Evolutionary conservation across 2,329 filamentous ascomycete species (phyloP).

Genomic region (Alternaria novae-zelandiae): DNA sequence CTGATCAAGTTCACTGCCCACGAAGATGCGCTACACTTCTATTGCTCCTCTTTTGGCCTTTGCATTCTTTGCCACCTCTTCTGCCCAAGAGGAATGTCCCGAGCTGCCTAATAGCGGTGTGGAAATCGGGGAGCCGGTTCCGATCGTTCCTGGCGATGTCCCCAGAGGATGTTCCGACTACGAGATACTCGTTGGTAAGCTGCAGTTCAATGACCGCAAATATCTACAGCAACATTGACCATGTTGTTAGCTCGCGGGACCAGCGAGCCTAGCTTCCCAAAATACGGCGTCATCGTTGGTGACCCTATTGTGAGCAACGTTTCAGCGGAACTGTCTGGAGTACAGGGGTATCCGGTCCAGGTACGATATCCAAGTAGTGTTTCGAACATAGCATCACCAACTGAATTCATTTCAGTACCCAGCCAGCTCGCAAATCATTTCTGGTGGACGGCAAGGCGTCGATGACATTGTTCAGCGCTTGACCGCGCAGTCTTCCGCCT

Average conservation of each 20-base stretch:
- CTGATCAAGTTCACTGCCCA: not conserved
- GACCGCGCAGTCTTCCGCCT: not conserved
- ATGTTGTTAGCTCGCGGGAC: not conserved
- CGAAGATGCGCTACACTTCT: not conserved
- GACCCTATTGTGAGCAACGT: conserved; percentile 9
- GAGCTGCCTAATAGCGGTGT: not conserved
- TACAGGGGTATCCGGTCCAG: conserved; percentile 9
- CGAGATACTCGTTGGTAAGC: conserved; percentile 7
- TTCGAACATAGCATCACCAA: not conserved
- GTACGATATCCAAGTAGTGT: not conserved
- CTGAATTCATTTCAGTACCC: not conserved
- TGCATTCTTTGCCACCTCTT: not conserved
- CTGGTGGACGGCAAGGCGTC: conserved; percentile 2
- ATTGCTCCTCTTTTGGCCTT: not conserved
- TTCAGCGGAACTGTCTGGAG: conserved; percentile 1
- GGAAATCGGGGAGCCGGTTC: conserved; percentile 3
- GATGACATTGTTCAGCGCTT: conserved; percentile 6
- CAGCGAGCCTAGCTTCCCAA: conserved; percentile 8
- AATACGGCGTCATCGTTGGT: conserved; percentile 4
- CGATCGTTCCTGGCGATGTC: conserved; percentile 3
- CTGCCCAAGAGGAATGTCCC: not conserved
- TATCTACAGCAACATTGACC: not conserved
- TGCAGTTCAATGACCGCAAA: not conserved
- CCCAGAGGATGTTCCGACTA: conserved; percentile 5
- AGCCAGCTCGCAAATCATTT: conserved; percentile 3